These are phyloP conservation scores for Melampsora medusae DNA, from an alignment of 1,284 basidiomycete species.

Conservation along the genomic window DNA sequence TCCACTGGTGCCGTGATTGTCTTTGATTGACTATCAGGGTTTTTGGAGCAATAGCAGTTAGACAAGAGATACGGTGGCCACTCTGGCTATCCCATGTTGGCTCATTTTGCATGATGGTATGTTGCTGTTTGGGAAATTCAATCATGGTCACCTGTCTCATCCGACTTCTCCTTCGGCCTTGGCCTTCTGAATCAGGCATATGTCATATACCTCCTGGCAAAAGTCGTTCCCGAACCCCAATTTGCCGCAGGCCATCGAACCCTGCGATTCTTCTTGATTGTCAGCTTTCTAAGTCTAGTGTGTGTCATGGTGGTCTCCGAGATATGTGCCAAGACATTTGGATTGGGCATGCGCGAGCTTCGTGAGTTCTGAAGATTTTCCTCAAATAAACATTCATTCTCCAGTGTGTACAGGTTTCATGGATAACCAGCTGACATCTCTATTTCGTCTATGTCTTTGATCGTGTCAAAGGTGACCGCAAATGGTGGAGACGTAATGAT, in stretches of 20 bases:
- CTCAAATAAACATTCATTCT: no score
- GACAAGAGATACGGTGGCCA: neutral
- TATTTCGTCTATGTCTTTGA: no score
- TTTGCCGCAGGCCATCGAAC: neutral
- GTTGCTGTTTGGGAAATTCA: neutral
- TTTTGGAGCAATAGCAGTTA: neutral
- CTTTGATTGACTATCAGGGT: neutral
- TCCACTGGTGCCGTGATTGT: no score
- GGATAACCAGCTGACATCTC: no score
- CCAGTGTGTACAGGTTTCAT: no score
- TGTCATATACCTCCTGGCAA: neutral
- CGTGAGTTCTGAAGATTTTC: neutral
- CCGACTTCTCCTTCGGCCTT: no score
- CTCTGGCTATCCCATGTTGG: slow-evolving; percentile 2
- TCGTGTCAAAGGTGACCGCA: neutral
- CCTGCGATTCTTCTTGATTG: neutral
- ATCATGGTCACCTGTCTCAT: neutral
- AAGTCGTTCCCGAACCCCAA: slow-evolving; percentile 3
- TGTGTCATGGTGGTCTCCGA: neutral
- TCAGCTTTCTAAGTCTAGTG: neutral
- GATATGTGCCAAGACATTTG: neutral
- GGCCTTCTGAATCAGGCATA: neutral
- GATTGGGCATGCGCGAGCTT: neutral
- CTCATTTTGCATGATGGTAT: neutral
- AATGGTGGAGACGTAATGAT: slow-evolving; percentile 2